Evolutionary conservation across 768 basidiomycete species (phyloP).

Genomic region (Chalciporus sphaerocephalus): DNA sequence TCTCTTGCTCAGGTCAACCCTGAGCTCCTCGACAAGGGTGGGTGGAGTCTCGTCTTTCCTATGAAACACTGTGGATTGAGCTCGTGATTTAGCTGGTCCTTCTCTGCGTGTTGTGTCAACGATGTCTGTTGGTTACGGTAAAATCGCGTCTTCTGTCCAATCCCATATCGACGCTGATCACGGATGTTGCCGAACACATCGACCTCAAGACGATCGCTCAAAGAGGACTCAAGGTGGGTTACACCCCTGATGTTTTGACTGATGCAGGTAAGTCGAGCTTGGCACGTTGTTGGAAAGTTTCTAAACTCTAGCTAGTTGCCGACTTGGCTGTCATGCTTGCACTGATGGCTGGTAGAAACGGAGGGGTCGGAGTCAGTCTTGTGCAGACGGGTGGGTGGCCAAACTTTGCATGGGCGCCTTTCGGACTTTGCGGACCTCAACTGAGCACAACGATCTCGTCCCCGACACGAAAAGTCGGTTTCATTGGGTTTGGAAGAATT

Average conservation of each 20-base stretch:
- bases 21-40: constrained; percentile 50
- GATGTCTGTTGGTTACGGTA: constrained; percentile 88
- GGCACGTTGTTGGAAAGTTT: not conserved
- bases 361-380: constrained; percentile 54
- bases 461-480: constrained; percentile 69
- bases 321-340: constrained; percentile 88
- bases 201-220: constrained; percentile 55
- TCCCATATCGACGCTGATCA: not conserved
- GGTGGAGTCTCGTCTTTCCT: not conserved
- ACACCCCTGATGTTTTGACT: constrained; percentile 91
- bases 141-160: constrained; percentile 11
- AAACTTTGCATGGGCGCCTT: constrained; percentile 72
- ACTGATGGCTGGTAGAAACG: constrained; percentile 89
- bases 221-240: constrained; percentile 71
- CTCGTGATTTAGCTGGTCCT: constrained; percentile 57
- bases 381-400: constrained; percentile 85
- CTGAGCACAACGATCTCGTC: constrained; percentile 50
- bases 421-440: constrained; percentile 80
- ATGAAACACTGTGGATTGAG: not conserved
- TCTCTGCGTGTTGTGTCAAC: constrained; percentile 82
- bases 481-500: constrained; percentile 94
- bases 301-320: constrained; percentile 57
- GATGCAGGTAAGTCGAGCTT: constrained; percentile 61
- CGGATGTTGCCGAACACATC: constrained; percentile 66
- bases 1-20: constrained; percentile 52